Conservation (phyloP, 129 eudicot species). For the Gnaphalium uliginosum region DNA sequence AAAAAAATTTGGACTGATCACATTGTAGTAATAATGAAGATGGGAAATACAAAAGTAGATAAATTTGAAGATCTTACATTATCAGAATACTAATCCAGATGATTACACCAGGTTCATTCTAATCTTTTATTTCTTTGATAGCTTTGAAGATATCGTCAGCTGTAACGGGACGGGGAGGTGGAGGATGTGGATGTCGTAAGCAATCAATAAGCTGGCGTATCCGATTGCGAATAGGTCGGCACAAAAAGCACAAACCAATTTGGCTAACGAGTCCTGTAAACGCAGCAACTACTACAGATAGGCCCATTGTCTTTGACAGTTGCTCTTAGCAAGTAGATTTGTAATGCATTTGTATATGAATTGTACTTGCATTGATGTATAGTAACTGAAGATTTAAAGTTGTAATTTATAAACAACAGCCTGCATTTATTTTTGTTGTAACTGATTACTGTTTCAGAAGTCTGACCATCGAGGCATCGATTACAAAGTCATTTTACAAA, state of each 20-base stretch:
- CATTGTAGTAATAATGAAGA: neutral
- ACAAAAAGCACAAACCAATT: constrained; percentile 34
- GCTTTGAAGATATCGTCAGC: constrained; percentile 29
- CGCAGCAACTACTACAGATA: constrained; percentile 25
- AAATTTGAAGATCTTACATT: neutral
- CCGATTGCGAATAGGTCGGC: constrained; percentile 30
- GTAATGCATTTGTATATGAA: constrained; percentile 20
- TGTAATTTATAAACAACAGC: neutral
- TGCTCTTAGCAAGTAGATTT: neutral
- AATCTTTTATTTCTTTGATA: constrained; percentile 12
- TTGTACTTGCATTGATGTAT: constrained; percentile 3
- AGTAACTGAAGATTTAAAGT: constrained; percentile 24
- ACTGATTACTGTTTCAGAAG: constrained; percentile 11
- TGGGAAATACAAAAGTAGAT: neutral
- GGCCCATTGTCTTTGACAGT: constrained; percentile 26
- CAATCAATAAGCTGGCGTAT: constrained; percentile 36
- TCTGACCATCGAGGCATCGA: neutral
- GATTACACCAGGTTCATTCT: neutral
- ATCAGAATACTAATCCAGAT: neutral
- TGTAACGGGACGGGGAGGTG: constrained; percentile 26
- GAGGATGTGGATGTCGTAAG: constrained; percentile 43
- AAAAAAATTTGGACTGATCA: neutral
- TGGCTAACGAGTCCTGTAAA: constrained; percentile 43
- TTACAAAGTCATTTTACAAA: no score
- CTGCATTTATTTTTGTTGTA: constrained; percentile 18